These are phyloP conservation scores for Hura crepitans DNA, from an alignment of 441 rosid genomes.

Conservation along the genomic window DNA sequence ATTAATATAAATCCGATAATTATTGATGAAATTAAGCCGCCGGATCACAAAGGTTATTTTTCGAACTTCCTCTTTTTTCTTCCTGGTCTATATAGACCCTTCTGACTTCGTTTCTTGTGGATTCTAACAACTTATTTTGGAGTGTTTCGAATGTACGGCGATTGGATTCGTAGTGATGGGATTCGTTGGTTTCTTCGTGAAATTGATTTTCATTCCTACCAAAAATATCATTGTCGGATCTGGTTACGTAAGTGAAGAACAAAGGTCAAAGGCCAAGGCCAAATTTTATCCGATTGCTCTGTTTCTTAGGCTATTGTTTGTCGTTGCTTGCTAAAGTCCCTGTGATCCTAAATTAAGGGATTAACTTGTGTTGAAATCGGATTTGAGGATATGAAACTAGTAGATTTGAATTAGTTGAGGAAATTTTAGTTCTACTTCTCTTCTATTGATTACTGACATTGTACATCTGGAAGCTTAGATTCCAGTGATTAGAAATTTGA, in stretches of 20 bases:
- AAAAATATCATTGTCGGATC: conserved; percentile 83
- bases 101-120: neutral
- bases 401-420: neutral
- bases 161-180: conserved; percentile 89
- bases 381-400: neutral
- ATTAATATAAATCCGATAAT: too few species aligned
- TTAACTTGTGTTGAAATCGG: neutral
- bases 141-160: conserved; percentile 74
- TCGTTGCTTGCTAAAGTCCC: neutral
- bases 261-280: neutral
- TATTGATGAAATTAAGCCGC: too few species aligned
- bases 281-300: neutral
- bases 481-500: neutral
- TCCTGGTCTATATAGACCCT: neutral
- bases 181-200: conserved; percentile 76
- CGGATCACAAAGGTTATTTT: conserved; percentile 71
- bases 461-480: neutral
- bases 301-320: too few species aligned
- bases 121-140: conserved; percentile 21
- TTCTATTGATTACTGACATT: neutral
- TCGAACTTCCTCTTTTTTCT: neutral
- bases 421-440: neutral
- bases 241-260: conserved; percentile 32
- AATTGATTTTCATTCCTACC: conserved; percentile 82
- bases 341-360: neutral